Conservation (phyloP, 2,329 filamentous ascomycete species). For the Hyphodiscus sp. region DNA sequence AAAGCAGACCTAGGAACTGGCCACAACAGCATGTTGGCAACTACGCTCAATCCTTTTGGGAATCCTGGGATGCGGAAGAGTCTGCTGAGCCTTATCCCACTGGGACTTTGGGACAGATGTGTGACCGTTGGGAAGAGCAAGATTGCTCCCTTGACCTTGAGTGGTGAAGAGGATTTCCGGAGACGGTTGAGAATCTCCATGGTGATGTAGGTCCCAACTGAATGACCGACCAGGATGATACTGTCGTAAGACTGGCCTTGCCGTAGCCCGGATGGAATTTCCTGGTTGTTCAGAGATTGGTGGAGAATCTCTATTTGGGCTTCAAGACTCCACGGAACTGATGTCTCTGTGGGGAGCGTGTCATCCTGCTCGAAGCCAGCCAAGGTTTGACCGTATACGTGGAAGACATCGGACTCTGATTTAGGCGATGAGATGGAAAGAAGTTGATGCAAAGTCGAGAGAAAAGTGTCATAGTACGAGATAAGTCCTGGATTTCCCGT, state of each 20-base stretch:
- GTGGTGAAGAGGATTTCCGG: constrained; percentile 3
- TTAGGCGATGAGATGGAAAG: constrained; percentile 36
- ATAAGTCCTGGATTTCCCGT: constrained; percentile 73
- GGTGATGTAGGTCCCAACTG: constrained; percentile 65
- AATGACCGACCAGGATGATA: constrained; percentile 66
- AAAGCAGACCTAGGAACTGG: constrained; percentile 37
- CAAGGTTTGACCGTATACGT: constrained; percentile 53
- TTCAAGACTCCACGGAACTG: constrained; percentile 39
- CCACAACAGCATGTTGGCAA: constrained; percentile 32
- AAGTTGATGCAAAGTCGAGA: constrained; percentile 48
- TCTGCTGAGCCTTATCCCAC: constrained; percentile 45
- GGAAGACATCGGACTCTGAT: constrained; percentile 22
- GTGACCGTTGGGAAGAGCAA: constrained; percentile 69
- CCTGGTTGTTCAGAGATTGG: constrained; percentile 12
- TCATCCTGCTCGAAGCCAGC: constrained; percentile 49
- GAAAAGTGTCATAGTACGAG: constrained; percentile 65
- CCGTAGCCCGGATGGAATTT: constrained; percentile 23
- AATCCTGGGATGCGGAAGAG: constrained; percentile 34
- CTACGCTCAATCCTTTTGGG: constrained; percentile 15
- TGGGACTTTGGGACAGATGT: constrained; percentile 59
- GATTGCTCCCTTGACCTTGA: constrained; percentile 41
- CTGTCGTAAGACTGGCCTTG: constrained; percentile 42
- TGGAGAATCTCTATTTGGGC: constrained; percentile 39
- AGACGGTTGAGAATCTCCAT: constrained; percentile 55
- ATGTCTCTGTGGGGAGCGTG: constrained; percentile 34